phyloP scores from a whole-genome alignment of 83 land plant genomes.

The Diphasiastrum complanatum region DNA sequence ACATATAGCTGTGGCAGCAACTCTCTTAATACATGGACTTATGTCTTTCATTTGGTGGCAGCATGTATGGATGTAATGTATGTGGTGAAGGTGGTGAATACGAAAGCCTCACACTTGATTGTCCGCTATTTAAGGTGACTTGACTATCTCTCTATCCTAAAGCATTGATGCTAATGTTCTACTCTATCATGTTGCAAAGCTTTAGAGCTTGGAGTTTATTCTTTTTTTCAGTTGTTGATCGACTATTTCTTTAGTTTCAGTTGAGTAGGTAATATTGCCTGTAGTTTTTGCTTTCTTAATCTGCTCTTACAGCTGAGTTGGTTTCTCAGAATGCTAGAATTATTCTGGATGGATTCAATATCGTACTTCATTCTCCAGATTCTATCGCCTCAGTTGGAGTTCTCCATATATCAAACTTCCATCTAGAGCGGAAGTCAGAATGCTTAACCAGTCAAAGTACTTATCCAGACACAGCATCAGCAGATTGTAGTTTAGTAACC shows the following conservation, averaged over 20 bases:
- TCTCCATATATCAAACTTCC: constrained; percentile 75
- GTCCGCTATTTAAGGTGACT: constrained; percentile 76
- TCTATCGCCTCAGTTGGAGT: constrained; percentile 83
- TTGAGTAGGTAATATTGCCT: too few species aligned
- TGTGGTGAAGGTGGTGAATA: constrained; percentile 99
- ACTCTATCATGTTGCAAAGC: neutral
- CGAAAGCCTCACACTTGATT: constrained; percentile 93
- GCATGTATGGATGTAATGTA: constrained; percentile 76
- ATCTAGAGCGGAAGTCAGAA: constrained; percentile 48
- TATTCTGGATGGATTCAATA: constrained; percentile 55
- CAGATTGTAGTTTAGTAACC: too few species aligned
- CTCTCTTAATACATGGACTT: too few species aligned
- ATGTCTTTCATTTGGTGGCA: too few species aligned
- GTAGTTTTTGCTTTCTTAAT: too few species aligned
- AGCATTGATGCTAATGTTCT: too few species aligned
- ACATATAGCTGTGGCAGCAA: too few species aligned
- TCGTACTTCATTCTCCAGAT: constrained; percentile 65
- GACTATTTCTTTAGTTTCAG: too few species aligned
- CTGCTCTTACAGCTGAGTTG: constrained; percentile 22
- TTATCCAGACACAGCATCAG: too few species aligned
- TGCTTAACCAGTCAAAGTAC: neutral
- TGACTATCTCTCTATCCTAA: too few species aligned
- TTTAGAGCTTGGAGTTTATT: constrained; percentile 11
- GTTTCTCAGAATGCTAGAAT: constrained; percentile 66
- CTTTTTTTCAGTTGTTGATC: too few species aligned